phyloP scores from a whole-genome alignment of 257 asterid species.

The Datura wrightii region DNA sequence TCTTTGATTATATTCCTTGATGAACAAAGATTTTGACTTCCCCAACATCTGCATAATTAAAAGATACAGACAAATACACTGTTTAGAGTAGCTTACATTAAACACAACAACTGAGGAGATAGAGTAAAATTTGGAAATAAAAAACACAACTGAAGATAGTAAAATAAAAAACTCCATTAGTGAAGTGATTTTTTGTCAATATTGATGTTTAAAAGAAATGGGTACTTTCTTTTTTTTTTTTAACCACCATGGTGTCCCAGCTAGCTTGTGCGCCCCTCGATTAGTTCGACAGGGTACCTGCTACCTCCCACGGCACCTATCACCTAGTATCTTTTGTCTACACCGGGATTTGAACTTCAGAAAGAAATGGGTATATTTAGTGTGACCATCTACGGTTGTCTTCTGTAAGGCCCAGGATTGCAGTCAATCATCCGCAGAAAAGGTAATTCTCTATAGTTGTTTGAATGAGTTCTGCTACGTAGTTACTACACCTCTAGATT shows the following conservation, averaged over 20 bases:
- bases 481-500: background rate
- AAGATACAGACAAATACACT: background rate
- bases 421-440: background rate
- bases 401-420: background rate
- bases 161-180: background rate
- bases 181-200: background rate
- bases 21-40: constrained; percentile 83
- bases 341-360: no score
- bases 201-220: no score
- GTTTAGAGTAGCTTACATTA: background rate
- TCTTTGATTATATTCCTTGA: constrained; percentile 93
- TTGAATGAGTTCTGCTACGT: no score
- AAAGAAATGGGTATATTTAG: no score
- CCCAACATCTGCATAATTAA: constrained; percentile 82
- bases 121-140: no score
- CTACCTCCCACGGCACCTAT: no score
- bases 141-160: background rate
- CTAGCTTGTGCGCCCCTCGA: no score
- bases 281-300: no score
- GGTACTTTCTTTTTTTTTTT: no score
- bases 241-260: no score
- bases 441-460: background rate
- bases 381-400: background rate
- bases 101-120: background rate
- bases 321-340: no score